phyloP scores from a whole-genome alignment of 805 yeast species.

The Spathaspora passalidarum region DNA sequence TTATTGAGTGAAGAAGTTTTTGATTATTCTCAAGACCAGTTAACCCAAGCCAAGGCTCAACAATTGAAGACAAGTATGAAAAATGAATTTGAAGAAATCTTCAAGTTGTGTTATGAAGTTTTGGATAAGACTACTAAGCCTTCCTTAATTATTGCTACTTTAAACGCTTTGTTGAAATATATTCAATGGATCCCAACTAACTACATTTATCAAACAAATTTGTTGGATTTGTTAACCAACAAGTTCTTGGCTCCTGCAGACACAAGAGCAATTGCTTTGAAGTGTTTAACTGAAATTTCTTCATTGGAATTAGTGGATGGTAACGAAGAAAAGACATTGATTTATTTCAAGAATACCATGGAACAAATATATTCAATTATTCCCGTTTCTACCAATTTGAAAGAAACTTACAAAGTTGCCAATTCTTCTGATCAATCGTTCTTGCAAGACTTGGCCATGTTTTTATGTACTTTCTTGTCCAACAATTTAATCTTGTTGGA shows the following conservation, averaged over 20 bases:
- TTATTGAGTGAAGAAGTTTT: conserved; percentile 93
- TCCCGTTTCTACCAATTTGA: conserved; percentile 71
- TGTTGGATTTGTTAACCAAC: conserved; percentile 66
- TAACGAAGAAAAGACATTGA: conserved; percentile 50
- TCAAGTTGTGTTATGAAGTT: conserved; percentile 89
- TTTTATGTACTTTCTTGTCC: conserved; percentile 76
- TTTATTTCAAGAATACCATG: conserved; percentile 70
- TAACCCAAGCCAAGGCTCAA: conserved; percentile 93
- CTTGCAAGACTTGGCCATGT: conserved; percentile 92
- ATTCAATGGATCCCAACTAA: conserved; percentile 93
- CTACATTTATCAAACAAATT: conserved; percentile 83
- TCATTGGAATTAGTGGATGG: conserved; percentile 45
- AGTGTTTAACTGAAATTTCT: conserved; percentile 91
- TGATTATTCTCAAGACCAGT: conserved; percentile 91
- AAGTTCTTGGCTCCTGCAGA: conserved; percentile 77
- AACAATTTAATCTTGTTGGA: conserved; percentile 71
- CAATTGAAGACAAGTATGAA: conserved; percentile 79
- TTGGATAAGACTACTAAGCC: conserved; percentile 86
- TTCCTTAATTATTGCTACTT: conserved; percentile 77
- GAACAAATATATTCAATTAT: conserved; percentile 66
- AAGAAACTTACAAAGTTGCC: conserved; percentile 68
- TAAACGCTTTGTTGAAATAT: conserved; percentile 78
- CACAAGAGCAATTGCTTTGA: conserved; percentile 79
- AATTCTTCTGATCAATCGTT: conserved; percentile 86
- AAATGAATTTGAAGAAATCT: conserved; percentile 89